Conservation (phyloP, 2,329 filamentous ascomycete genomes). For the Fusarium sp. region DNA sequence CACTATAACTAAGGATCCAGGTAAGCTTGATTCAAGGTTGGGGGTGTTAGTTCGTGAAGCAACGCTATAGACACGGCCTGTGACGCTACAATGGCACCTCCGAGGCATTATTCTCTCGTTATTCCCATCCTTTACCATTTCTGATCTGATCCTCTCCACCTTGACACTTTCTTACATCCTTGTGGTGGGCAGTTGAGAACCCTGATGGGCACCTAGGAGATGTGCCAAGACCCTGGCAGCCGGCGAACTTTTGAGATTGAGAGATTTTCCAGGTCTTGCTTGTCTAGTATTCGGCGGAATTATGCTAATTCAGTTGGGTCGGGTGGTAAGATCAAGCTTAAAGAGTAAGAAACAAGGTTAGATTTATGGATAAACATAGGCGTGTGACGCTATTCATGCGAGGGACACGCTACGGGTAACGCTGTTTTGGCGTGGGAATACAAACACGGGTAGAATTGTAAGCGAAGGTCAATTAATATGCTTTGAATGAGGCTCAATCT, state of each 20-base stretch:
- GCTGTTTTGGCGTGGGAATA: constrained; percentile 23
- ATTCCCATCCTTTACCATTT: neutral
- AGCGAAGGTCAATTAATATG: neutral
- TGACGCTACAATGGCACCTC: neutral
- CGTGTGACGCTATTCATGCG: constrained; percentile 5
- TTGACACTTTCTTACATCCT: neutral
- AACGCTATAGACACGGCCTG: neutral
- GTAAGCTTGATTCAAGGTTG: constrained; percentile 30
- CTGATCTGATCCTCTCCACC: constrained; percentile 9
- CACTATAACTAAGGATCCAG: neutral
- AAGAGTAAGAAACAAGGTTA: constrained; percentile 35
- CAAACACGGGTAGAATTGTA: too few species aligned
- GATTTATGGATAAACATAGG: constrained; percentile 34
- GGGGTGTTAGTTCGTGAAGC: neutral
- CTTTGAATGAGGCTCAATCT: constrained; percentile 1
- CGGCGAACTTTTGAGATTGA: constrained; percentile 16
- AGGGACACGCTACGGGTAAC: neutral
- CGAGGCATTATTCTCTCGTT: neutral
- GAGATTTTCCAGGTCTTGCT: constrained; percentile 2
- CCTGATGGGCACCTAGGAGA: constrained; percentile 41
- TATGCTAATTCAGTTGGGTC: too few species aligned
- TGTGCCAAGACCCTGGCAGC: constrained; percentile 14
- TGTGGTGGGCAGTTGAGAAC: constrained; percentile 40
- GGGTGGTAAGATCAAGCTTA: constrained; percentile 17
- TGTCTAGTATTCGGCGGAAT: neutral